Conservation (phyloP, 192 early-diverging fungal genomes). For the Coemansia sp. region DNA sequence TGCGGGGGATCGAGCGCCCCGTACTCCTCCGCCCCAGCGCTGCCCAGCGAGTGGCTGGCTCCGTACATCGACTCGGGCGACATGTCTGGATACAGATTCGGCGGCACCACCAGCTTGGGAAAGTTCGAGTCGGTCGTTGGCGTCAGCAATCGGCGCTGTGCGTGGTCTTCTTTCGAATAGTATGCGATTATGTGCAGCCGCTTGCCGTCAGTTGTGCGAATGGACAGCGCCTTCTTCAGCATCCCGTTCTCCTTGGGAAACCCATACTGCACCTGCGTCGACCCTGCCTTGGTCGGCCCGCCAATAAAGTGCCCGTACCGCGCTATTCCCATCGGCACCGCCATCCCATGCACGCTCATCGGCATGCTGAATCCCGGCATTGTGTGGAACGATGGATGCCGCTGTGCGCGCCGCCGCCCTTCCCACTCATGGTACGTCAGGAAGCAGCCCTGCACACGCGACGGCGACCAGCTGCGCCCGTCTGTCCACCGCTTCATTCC, state of each 20-base stretch:
- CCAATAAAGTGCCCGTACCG: constrained; percentile 57
- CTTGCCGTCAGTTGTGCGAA: constrained; percentile 75
- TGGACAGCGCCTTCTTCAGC: constrained; percentile 86
- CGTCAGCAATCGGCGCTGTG: constrained; percentile 62
- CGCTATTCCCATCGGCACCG: constrained; percentile 54
- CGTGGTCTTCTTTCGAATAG: constrained; percentile 78
- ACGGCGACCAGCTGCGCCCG: constrained; percentile 85
- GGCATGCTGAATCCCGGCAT: constrained; percentile 46
- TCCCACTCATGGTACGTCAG: constrained; percentile 87
- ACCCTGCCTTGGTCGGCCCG: constrained; percentile 53
- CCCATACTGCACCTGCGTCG: constrained; percentile 55
- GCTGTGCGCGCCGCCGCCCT: constrained; percentile 60
- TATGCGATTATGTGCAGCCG: constrained; percentile 88
- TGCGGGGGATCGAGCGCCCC: constrained; percentile 12
- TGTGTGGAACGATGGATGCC: constrained; percentile 48
- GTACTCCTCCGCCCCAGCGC: neutral
- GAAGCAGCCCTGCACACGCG: constrained; percentile 83
- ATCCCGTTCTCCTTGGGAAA: constrained; percentile 75
- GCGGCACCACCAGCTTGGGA: constrained; percentile 67
- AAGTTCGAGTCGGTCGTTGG: constrained; percentile 69
- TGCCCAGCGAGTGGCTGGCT: constrained; percentile 37
- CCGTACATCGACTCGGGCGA: constrained; percentile 56
- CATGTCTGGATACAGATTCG: constrained; percentile 84
- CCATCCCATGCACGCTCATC: constrained; percentile 37
- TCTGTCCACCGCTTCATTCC: constrained; percentile 95